Conservation (phyloP, 169 alveolate species). For the Cryptosporidium ubiquitum region DNA sequence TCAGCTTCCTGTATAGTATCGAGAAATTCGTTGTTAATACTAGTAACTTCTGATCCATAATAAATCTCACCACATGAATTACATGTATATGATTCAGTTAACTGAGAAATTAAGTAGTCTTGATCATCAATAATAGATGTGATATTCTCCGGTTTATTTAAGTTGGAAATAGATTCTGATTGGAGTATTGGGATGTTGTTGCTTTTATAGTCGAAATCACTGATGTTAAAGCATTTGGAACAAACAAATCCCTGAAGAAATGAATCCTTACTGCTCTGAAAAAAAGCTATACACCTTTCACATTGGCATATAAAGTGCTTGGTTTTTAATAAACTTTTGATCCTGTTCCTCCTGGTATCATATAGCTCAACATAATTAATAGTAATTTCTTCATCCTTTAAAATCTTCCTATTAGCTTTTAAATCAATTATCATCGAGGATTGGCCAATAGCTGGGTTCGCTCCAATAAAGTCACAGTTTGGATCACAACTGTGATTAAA, state of each 20-base stretch:
- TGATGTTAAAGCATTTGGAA: constrained; percentile 15
- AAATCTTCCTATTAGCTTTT: constrained; percentile 11
- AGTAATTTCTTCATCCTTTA: constrained; percentile 37
- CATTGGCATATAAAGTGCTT: constrained; percentile 44
- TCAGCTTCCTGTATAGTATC: constrained; percentile 24
- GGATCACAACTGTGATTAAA: constrained; percentile 72
- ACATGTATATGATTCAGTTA: constrained; percentile 30
- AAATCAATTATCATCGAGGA: neutral
- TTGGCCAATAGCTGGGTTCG: neutral
- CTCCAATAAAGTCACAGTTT: constrained; percentile 56
- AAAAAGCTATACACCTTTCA: neutral
- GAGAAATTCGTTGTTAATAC: constrained; percentile 8
- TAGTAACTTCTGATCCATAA: constrained; percentile 43
- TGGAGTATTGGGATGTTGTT: neutral
- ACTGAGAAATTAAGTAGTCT: constrained; percentile 38
- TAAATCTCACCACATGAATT: constrained; percentile 9
- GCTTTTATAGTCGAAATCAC: neutral
- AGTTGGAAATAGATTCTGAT: neutral
- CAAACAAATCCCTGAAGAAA: constrained; percentile 42
- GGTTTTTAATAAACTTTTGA: constrained; percentile 6
- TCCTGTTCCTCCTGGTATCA: constrained; percentile 52
- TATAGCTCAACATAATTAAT: constrained; percentile 49
- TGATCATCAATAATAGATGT: constrained; percentile 23
- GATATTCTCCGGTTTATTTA: neutral
- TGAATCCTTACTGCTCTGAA: neutral